Evolutionary conservation across 2,329 filamentous ascomycete genomes (phyloP).

Genomic region (Aspergillus texensis): DNA sequence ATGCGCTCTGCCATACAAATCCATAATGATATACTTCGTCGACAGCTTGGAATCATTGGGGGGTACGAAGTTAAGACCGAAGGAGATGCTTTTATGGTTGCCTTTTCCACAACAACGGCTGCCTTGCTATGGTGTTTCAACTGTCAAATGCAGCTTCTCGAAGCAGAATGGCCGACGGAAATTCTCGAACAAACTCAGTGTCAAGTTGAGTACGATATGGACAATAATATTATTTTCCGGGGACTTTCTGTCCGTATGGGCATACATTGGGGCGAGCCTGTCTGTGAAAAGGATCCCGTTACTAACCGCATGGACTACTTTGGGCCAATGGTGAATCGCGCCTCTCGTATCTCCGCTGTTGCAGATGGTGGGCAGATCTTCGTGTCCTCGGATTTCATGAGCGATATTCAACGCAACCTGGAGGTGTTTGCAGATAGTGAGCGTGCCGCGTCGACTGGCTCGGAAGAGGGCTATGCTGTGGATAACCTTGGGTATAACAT

Average conservation of each 20-base stretch:
- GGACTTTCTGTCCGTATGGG: slow-evolving; percentile 97
- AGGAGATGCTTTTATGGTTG: slow-evolving; percentile 99
- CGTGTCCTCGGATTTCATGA: slow-evolving; percentile 95
- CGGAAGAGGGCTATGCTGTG: slow-evolving; percentile 75
- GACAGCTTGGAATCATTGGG: slow-evolving; percentile 88
- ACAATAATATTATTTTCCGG: slow-evolving; percentile 87
- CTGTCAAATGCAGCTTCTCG: slow-evolving; percentile 83
- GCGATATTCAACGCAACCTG: slow-evolving; percentile 87
- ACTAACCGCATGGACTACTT: slow-evolving; percentile 99
- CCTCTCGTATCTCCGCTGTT: slow-evolving; percentile 88
- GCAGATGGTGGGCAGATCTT: slow-evolving; percentile 97
- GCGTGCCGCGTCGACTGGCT: slow-evolving; percentile 66
- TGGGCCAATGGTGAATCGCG: slow-evolving; percentile 98
- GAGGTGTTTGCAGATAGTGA: slow-evolving; percentile 89
- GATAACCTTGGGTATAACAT: slow-evolving; percentile 76
- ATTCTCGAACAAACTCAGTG: slow-evolving; percentile 85
- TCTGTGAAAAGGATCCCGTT: slow-evolving; percentile 93
- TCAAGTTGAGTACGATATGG: slow-evolving; percentile 78
- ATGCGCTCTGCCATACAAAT: slow-evolving; percentile 97
- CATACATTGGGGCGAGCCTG: slow-evolving; percentile 90
- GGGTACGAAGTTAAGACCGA: slow-evolving; percentile 99
- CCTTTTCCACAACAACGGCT: slow-evolving; percentile 93
- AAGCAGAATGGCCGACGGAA: slow-evolving; percentile 90
- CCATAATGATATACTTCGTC: slow-evolving; percentile 95
- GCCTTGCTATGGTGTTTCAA: slow-evolving; percentile 96